Evolutionary conservation across 345 rosid species (phyloP), one percentile per base, ranked within the genome.

Genomic region (Zanthoxylum bungeanum): DNA sequence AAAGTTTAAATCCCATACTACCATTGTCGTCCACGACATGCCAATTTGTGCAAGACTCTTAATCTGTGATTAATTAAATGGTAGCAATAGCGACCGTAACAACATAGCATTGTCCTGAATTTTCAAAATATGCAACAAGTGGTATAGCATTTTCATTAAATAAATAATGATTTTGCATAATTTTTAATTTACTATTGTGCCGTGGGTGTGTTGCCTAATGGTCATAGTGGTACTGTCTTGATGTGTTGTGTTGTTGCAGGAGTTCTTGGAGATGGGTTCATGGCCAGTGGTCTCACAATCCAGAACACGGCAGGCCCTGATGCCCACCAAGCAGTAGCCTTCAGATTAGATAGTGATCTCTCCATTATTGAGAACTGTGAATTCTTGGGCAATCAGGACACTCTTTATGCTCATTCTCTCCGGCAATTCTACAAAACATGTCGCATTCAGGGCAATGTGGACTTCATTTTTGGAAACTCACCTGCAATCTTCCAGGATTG

Each of bases 311-410:
- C 98, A 10, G 97, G 95, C 24, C 86, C 92, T 1, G 91, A 86
- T 56, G 89, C 90, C 17, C 88, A 88, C 81, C 99, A 95, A 73
- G 99, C 98, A 5, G 98, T 92, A 4, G 99, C 99, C 66, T 92
- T 95, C 77, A 81, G 88, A 76, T 91, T 91, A 30, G 98, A 92
- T 61, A 88, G 99, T 5, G 98, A 95, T 75, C 84, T 82, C 4
- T 92, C 96, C 25, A 24, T 87, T 2, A 66, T 95, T 0, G 90
- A 92, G 73, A 83, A 92, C 72, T 92, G 99, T 59, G 98, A 91
- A 80, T 91, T 95, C 77, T 42, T 92, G 3, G 98, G 99, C 63
- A 85, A 91, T 69, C 99, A 95, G 71, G 99, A 95, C 83, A 95
- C 99, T 0, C 84, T 95, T 3, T 95, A 92, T 9, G 90, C 91